A percentile compares a stretch with the other conserved stretches of the same genome.
phyloP scores from a whole-genome alignment of 495 filamentous ascomycete genomes.

The Podospora bellae-mahoneyi region DNA sequence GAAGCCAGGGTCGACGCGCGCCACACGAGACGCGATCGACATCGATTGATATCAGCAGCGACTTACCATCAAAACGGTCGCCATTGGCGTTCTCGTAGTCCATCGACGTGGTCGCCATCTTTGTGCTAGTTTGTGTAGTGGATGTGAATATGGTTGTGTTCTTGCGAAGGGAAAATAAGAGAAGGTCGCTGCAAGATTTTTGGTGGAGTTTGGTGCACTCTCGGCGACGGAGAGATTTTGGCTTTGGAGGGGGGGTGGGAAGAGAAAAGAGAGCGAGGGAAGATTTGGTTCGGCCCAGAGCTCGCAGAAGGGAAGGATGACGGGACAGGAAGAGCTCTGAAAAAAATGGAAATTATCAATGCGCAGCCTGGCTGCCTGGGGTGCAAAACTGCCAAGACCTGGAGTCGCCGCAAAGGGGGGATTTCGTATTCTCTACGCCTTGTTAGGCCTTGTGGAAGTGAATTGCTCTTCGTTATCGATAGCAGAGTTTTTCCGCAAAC shows the following conservation, averaged over 20 bases:
- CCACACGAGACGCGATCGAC: background rate
- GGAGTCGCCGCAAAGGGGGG: background rate
- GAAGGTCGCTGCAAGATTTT: slow-evolving; percentile 3
- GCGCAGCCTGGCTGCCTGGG: background rate
- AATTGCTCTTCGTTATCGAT: background rate
- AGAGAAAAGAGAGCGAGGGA: background rate
- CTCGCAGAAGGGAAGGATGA: background rate
- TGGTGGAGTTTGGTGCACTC: slow-evolving; percentile 10
- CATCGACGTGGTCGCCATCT: slow-evolving; percentile 59
- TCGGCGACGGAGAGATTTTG: slow-evolving; percentile 3
- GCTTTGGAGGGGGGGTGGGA: background rate
- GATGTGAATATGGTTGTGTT: background rate
- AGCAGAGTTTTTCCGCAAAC: background rate
- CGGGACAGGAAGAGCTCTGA: background rate
- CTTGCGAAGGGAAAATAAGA: slow-evolving; percentile 4
- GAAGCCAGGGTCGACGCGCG: background rate
- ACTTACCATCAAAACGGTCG: slow-evolving; percentile 81
- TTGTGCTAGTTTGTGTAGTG: slow-evolving; percentile 6
- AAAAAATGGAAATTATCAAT: slow-evolving; percentile 11
- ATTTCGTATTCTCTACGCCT: background rate
- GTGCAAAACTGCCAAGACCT: background rate
- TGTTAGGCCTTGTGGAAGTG: background rate
- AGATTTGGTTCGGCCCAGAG: background rate
- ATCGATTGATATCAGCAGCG: background rate
- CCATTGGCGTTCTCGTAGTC: slow-evolving; percentile 83